Percentiles rank a stretch among this genome's conserved stretches.
Evolutionary conservation across 768 basidiomycete genomes (phyloP).

Genomic region (Phylloporus arenicola): DNA sequence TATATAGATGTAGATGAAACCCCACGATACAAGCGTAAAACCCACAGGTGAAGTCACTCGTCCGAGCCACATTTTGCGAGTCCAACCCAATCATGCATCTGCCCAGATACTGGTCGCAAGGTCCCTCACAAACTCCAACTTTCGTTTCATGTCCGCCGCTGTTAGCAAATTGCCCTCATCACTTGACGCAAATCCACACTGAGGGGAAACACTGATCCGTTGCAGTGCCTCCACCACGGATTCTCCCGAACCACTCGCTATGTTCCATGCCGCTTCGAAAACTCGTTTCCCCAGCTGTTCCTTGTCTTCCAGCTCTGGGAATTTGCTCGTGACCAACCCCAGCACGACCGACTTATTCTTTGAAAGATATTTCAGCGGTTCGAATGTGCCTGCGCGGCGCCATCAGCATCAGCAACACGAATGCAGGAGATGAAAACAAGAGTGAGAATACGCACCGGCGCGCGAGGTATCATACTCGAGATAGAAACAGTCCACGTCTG

Average conservation of each 20-base stretch:
- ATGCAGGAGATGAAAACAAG: too few relatives aligned
- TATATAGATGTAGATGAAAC: not conserved
- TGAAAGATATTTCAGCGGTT: too few relatives aligned
- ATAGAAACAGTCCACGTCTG: constrained; percentile 42
- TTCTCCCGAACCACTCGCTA: constrained; percentile 36
- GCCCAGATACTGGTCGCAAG: constrained; percentile 36
- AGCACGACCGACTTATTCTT: constrained; percentile 37
- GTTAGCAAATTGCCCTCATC: constrained; percentile 40
- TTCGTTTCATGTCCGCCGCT: constrained; percentile 32
- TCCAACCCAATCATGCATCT: constrained; percentile 12
- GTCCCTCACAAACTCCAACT: constrained; percentile 29
- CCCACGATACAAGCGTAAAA: not conserved
- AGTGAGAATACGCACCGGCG: constrained; percentile 29
- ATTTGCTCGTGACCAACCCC: constrained; percentile 42
- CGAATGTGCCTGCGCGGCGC: constrained; percentile 22
- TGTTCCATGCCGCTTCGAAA: constrained; percentile 37
- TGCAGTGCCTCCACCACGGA: constrained; percentile 34
- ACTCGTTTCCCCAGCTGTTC: constrained; percentile 37
- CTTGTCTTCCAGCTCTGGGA: constrained; percentile 39
- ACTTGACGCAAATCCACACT: constrained; percentile 49
- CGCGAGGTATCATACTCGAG: constrained; percentile 46
- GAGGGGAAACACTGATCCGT: constrained; percentile 43
- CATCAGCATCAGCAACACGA: not conserved
- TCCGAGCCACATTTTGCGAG: not conserved
- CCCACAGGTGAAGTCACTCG: too few relatives aligned